Evolutionary conservation across 768 basidiomycete species (phyloP), one percentile per base, ranked within the genome.

Genomic region (Russula olivacea): DNA sequence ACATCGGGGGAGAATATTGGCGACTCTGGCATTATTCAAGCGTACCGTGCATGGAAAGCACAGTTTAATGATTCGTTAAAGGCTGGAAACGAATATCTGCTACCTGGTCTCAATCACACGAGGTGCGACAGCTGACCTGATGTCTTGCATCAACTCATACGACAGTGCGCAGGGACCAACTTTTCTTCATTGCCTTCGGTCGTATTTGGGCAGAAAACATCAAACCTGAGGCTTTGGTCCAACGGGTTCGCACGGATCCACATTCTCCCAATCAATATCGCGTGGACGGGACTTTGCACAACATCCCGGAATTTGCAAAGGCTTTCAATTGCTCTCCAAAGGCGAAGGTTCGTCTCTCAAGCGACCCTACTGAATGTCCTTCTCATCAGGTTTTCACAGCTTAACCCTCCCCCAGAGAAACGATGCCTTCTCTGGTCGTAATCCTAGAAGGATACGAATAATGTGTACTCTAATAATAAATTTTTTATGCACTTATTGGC

Each of bases 1-100:
- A 97, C 93, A 1, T 90, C 90, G 12, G 92, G 92, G 7, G 93
- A 96, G 74, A 93, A 93, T 71, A 92, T 94, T 61, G 93, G 91
- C 8, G 93, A 96, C 71, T 82, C 81, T 0, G 91, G 91, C 12
- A 75, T 93, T 21, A 85, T 93, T 49, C 91, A 93, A 73, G 86
- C 94, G 0, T 96, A 85, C 73, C 82, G 89, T 12, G 97, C 97
- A 19, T 99, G 97, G 97, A 86, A 91, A 72, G 79, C 79, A 17
- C 89, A 92, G 63, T 88, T 79, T 69, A 73, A 82, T 53, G 74
- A 76, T n/a, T 86, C 87, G 1, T 75, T 80, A 58, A 72, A 79
- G 53, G 79, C 75, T 10, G 86, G 84, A 0, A 78, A 79, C 38
- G 89, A 93, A 70, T 87, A 84, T 69, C 74, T 89, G 23, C 82